phyloP scores from a whole-genome alignment of 768 basidiomycete genomes.

The Rossbeevera mucosa region DNA sequence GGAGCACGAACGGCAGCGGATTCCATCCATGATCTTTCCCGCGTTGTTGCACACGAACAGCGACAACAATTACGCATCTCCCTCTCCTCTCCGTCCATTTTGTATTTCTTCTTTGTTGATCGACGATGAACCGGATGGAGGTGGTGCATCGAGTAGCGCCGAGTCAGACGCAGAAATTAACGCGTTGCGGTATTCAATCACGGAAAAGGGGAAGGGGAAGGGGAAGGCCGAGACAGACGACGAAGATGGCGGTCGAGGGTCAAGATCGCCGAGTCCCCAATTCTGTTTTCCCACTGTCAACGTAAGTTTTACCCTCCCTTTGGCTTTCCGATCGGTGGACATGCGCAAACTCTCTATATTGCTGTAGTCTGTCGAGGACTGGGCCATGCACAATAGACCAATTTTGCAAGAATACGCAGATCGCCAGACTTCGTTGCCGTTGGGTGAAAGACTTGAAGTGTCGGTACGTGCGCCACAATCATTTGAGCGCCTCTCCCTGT shows the following conservation, averaged over 20 bases:
- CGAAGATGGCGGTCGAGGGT: neutral
- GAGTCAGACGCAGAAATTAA: neutral
- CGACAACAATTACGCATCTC: neutral
- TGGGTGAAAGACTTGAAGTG: constrained; percentile 23
- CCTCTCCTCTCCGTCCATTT: neutral
- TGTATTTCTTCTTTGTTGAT: neutral
- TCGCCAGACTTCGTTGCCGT: constrained; percentile 22
- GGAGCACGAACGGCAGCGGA: neutral
- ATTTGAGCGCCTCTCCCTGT: neutral
- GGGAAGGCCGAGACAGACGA: constrained; percentile 1
- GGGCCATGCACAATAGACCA: constrained; percentile 21
- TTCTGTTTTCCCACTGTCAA: neutral
- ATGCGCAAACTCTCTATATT: neutral
- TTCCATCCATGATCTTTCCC: constrained; percentile 18
- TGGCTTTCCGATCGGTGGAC: neutral
- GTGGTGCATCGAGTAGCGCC: neutral
- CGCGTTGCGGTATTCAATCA: neutral
- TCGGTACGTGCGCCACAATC: constrained; percentile 13
- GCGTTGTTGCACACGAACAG: constrained; percentile 11
- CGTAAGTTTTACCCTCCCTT: constrained; percentile 5
- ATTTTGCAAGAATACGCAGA: constrained; percentile 27
- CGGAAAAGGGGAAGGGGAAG: constrained; percentile 19
- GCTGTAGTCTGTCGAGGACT: constrained; percentile 16
- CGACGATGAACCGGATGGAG: neutral
- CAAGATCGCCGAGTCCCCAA: neutral